Conservation (phyloP, 1,139 yeast genomes). For the Diutina rugosa region DNA sequence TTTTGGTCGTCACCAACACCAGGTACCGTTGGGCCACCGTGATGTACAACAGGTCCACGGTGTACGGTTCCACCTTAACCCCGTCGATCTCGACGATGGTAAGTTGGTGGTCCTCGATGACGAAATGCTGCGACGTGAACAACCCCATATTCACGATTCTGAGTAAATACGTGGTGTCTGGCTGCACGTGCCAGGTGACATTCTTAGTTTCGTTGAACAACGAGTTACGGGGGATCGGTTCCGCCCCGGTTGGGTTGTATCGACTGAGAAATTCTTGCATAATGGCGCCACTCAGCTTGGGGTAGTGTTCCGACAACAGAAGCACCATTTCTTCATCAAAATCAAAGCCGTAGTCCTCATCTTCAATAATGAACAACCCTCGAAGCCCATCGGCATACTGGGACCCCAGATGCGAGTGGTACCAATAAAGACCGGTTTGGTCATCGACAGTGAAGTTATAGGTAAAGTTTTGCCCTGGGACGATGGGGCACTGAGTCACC, state of each 20-base stretch:
- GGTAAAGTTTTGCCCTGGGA: slow-evolving; percentile 54
- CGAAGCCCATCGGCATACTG: slow-evolving; percentile 92
- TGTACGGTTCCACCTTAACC: slow-evolving; percentile 43
- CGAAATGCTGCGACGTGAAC: slow-evolving; percentile 74
- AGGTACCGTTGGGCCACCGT: slow-evolving; percentile 65
- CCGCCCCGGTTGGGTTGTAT: slow-evolving; percentile 93
- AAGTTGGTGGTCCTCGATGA: slow-evolving; percentile 74
- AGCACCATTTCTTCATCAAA: slow-evolving; percentile 69
- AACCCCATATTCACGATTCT: slow-evolving; percentile 77
- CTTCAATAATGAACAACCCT: slow-evolving; percentile 68
- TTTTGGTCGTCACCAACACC: slow-evolving; percentile 45
- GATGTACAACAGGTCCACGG: slow-evolving; percentile 44
- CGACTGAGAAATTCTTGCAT: slow-evolving; percentile 43
- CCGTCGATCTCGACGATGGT: slow-evolving; percentile 79
- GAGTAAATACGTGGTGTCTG: slow-evolving; percentile 68
- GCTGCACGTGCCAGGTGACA: slow-evolving; percentile 55
- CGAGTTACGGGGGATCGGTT: slow-evolving; percentile 73
- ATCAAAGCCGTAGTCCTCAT: slow-evolving; percentile 35
- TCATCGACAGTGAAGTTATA: slow-evolving; percentile 69
- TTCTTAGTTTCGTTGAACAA: slow-evolving; percentile 67
- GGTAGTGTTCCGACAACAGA: slow-evolving; percentile 78
- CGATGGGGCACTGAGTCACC: slow-evolving; percentile 78
- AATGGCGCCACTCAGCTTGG: slow-evolving; percentile 41
- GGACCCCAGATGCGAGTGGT: slow-evolving; percentile 78
- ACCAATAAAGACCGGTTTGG: slow-evolving; percentile 89